Conservation (phyloP, 768 basidiomycete genomes). For the Lactifluus subvellereus region DNA sequence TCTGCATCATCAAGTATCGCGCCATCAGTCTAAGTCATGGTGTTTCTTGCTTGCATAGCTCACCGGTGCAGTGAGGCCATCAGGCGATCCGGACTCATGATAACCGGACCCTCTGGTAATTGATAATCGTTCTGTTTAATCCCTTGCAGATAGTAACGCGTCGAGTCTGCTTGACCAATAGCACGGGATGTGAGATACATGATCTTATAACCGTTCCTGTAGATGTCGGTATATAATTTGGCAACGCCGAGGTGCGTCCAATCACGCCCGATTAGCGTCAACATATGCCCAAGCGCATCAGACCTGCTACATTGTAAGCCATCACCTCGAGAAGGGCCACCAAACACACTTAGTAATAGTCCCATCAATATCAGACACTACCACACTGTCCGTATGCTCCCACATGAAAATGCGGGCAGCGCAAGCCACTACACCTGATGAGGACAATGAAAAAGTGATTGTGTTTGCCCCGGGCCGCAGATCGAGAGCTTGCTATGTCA, state of each 20-base stretch:
- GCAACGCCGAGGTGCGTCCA: constrained; percentile 98
- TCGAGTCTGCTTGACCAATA: constrained; percentile 97
- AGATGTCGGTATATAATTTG: constrained; percentile 94
- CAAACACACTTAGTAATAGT: constrained; percentile 89
- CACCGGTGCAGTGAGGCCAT: constrained; percentile 94
- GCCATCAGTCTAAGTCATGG: background rate
- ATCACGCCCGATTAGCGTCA: constrained; percentile 95
- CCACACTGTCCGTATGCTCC: constrained; percentile 85
- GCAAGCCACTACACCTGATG: constrained; percentile 75
- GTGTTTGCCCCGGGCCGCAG: constrained; percentile 84
- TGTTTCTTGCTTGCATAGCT: constrained; percentile 25
- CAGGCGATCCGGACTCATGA: constrained; percentile 96
- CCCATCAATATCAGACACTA: constrained; percentile 97
- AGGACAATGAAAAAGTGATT: constrained; percentile 88
- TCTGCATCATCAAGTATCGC: constrained; percentile 35
- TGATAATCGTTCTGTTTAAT: constrained; percentile 96
- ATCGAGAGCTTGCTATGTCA: constrained; percentile 68
- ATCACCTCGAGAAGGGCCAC: background rate
- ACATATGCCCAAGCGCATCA: constrained; percentile 92
- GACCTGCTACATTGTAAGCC: constrained; percentile 47
- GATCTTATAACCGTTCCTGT: constrained; percentile 93
- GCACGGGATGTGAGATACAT: constrained; percentile 97
- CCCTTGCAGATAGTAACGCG: constrained; percentile 87
- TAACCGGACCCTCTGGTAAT: constrained; percentile 95
- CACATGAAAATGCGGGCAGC: constrained; percentile 93